A percentile compares a stretch with the other conserved stretches of the same genome.
These are phyloP conservation scores for Solanum arcanum DNA, from an alignment of 257 asterid genomes.

Conservation along the genomic window DNA sequence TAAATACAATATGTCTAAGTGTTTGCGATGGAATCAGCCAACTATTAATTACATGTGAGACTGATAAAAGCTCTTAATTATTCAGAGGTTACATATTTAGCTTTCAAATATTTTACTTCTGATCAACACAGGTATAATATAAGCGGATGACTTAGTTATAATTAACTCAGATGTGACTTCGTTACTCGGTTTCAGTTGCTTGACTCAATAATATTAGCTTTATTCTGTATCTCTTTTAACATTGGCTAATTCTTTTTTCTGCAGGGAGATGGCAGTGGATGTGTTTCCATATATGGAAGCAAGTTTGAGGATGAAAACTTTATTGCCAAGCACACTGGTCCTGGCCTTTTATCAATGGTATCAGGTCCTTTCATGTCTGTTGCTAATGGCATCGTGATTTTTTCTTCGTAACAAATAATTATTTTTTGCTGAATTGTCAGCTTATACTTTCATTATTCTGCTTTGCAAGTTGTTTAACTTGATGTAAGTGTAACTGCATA, in stretches of 20 bases:
- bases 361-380: neutral
- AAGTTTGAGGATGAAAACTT: conserved; percentile 94
- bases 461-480: neutral
- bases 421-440: neutral
- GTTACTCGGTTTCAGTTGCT: too few species aligned
- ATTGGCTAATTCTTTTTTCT: neutral
- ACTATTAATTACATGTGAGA: neutral
- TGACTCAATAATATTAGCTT: neutral
- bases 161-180: too few species aligned
- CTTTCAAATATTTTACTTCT: neutral
- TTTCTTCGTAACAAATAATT: neutral
- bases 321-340: conserved; percentile 93
- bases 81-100: neutral
- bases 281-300: conserved; percentile 82
- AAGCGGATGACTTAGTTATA: too few species aligned
- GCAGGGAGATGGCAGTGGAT: conserved; percentile 98
- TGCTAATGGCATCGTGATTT: neutral
- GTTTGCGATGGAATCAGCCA: neutral
- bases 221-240: neutral
- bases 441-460: neutral
- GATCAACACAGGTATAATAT: neutral
- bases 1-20: neutral
- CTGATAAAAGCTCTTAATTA: neutral
- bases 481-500: neutral
- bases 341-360: conserved; percentile 94